Evolutionary conservation across 2,329 filamentous ascomycete species (phyloP).

Genomic region (Fusarium albosuccineum): DNA sequence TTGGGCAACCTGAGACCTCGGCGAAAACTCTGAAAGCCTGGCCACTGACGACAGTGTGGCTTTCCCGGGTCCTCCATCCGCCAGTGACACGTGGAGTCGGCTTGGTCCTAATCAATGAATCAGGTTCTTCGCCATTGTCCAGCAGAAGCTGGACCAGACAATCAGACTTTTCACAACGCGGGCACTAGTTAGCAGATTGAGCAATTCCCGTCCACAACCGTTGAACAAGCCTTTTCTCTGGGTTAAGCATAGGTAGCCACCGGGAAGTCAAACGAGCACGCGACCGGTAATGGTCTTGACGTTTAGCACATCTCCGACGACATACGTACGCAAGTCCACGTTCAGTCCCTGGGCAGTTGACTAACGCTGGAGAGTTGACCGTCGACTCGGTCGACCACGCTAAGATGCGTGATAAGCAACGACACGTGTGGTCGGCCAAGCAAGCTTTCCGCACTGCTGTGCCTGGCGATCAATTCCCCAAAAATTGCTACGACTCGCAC

Average conservation of each 20-base stretch:
- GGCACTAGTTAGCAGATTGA: constrained; percentile 27
- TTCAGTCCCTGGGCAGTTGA: constrained; percentile 18
- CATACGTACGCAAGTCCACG: constrained; percentile 7
- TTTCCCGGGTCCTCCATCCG: constrained; percentile 21
- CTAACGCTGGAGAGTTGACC: constrained; percentile 14
- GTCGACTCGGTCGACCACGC: constrained; percentile 29
- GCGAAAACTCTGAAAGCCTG: constrained; percentile 36
- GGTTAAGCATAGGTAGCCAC: constrained; percentile 22
- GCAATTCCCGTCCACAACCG: constrained; percentile 17
- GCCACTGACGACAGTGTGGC: constrained; percentile 31
- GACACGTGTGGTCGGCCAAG: constrained; percentile 16
- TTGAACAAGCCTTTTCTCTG: constrained; percentile 6
- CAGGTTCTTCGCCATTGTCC: constrained; percentile 15
- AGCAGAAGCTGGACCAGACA: not conserved
- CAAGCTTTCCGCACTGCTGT: constrained; percentile 33
- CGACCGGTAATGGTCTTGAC: constrained; percentile 22
- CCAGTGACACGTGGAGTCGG: constrained; percentile 32
- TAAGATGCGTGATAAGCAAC: constrained; percentile 27
- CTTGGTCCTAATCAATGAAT: constrained; percentile 26
- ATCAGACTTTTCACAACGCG: constrained; percentile 34
- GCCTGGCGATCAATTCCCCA: constrained; percentile 38
- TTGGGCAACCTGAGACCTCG: constrained; percentile 22
- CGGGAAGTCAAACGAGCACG: constrained; percentile 31
- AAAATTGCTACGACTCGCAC: constrained; percentile 16
- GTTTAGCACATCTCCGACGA: not conserved